Conservation (phyloP, 225 moss, liverwort and hornwort genomes). For the Thuidium tamariscinum region DNA sequence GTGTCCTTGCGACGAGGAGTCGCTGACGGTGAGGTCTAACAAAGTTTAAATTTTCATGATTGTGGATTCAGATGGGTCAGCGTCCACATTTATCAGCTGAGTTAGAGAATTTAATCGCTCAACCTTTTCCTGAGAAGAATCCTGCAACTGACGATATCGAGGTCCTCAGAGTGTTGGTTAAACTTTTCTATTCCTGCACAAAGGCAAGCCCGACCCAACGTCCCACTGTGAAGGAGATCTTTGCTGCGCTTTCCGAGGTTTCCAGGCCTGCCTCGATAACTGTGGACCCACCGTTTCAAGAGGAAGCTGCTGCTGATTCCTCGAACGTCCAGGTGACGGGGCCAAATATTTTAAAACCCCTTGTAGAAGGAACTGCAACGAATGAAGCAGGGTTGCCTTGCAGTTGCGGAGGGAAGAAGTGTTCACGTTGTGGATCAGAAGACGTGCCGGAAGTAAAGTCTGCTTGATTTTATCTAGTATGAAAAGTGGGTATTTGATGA, state of each 20-base stretch:
- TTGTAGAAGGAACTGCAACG: constrained; percentile 4
- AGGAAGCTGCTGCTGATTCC: constrained; percentile 14
- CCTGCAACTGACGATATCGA: constrained; percentile 34
- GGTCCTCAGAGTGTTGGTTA: constrained; percentile 55
- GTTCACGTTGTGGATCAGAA: constrained; percentile 18
- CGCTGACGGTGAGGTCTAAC: neutral
- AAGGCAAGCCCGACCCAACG: constrained; percentile 59
- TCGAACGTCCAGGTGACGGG: constrained; percentile 20
- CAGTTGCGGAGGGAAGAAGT: constrained; percentile 32
- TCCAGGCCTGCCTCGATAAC: constrained; percentile 33
- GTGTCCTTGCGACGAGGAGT: neutral
- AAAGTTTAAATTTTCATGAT: neutral
- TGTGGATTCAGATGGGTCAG: constrained; percentile 65
- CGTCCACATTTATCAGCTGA: constrained; percentile 66
- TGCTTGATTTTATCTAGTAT: neutral
- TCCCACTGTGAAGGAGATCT: constrained; percentile 58
- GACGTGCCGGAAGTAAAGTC: neutral
- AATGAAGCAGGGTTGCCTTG: constrained; percentile 22
- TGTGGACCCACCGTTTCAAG: constrained; percentile 26
- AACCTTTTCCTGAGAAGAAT: constrained; percentile 23
- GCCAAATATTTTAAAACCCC: constrained; percentile 30
- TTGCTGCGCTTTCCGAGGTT: constrained; percentile 45
- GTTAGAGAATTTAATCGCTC: constrained; percentile 52
- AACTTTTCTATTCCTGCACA: constrained; percentile 78
- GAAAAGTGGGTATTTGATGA: neutral